Evolutionary conservation across 768 basidiomycete genomes (phyloP).

Genomic region (Podaxis rugospora): DNA sequence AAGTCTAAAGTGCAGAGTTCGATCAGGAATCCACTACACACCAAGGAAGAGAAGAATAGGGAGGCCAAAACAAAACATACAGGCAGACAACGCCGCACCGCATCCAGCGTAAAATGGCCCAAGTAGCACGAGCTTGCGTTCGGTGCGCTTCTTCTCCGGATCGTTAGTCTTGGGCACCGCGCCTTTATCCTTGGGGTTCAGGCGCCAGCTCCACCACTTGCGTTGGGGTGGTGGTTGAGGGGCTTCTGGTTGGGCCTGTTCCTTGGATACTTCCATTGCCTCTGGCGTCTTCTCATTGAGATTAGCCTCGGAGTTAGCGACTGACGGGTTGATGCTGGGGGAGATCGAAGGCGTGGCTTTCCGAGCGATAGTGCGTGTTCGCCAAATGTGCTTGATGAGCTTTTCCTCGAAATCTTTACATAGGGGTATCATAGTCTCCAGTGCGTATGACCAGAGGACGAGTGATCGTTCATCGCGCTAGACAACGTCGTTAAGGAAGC

Average conservation of each 20-base stretch:
- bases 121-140: conserved; percentile 48
- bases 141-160: conserved; percentile 36
- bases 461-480: conserved; percentile 71
- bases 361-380: conserved; percentile 31
- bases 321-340: conserved; percentile 14
- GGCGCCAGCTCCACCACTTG: conserved; percentile 43
- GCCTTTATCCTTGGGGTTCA: conserved; percentile 29
- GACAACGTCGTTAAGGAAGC: not conserved
- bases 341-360: conserved; percentile 14
- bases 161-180: conserved; percentile 19
- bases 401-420: conserved; percentile 73
- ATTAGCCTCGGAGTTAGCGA: conserved; percentile 21
- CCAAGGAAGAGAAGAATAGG: conserved; percentile 1
- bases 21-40: not conserved
- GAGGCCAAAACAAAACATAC: conserved; percentile 32
- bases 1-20: conserved; percentile 38
- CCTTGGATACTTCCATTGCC: conserved; percentile 14
- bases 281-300: conserved; percentile 30
- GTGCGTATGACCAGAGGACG: conserved; percentile 78
- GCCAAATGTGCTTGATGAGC: conserved; percentile 81
- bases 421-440: conserved; percentile 63
- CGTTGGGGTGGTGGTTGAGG: conserved; percentile 19
- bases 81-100: conserved; percentile 58
- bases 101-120: conserved; percentile 71
- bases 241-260: conserved; percentile 18